Conservation (phyloP, 257 asterid genomes). For the Solanum ossicruentum region DNA sequence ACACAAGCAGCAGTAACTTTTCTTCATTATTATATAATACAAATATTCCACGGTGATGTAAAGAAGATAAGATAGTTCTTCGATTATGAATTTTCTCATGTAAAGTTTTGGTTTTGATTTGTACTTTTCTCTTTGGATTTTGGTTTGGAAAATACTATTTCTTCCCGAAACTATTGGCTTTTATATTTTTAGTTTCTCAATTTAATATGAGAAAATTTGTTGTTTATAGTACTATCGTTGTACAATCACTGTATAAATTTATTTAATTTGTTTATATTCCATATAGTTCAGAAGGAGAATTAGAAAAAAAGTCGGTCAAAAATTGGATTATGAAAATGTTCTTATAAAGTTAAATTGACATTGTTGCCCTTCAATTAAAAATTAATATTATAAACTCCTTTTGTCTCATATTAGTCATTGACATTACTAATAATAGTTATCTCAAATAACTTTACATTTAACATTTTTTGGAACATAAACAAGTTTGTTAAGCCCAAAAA, state of each 20-base stretch:
- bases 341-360: too few relatives aligned
- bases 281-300: background rate
- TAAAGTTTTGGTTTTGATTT: background rate
- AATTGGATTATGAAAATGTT: too few relatives aligned
- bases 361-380: too few relatives aligned
- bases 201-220: background rate
- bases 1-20: conserved; percentile 5
- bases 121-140: background rate
- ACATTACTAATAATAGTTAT: too few relatives aligned
- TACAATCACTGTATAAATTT: background rate
- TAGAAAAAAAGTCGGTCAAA: too few relatives aligned
- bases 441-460: too few relatives aligned
- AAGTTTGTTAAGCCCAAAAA: too few relatives aligned
- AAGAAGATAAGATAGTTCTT: background rate
- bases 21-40: conserved; percentile 5
- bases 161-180: background rate
- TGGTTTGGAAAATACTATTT: background rate
- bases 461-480: too few relatives aligned
- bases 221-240: background rate
- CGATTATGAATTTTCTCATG: background rate
- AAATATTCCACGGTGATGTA: conserved; percentile 4
- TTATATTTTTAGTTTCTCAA: background rate
- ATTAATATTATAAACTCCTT: too few relatives aligned
- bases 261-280: background rate
- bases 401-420: too few relatives aligned